These are phyloP conservation scores for Cordyceps javanica DNA, from an alignment of 2,329 filamentous ascomycete genomes.

Conservation along the genomic window DNA sequence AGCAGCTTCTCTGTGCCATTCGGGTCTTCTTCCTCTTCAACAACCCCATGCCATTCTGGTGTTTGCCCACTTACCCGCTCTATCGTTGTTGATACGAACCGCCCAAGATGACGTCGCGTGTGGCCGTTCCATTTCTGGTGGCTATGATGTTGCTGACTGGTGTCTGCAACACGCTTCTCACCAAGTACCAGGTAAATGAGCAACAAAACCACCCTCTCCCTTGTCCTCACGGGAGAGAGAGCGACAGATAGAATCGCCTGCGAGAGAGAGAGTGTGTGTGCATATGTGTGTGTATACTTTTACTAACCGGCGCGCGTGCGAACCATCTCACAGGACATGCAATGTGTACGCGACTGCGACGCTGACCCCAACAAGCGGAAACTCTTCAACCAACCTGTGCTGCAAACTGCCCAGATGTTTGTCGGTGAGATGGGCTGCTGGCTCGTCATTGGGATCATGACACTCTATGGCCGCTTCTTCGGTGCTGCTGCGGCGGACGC, in stretches of 20 bases:
- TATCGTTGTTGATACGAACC: neutral
- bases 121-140: constrained; percentile 76
- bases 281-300: neutral
- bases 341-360: constrained; percentile 90
- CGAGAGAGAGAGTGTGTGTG: neutral
- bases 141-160: constrained; percentile 95
- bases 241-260: too few species aligned
- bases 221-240: neutral
- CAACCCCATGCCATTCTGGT: neutral
- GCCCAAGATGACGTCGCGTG: constrained; percentile 60
- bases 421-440: constrained; percentile 94
- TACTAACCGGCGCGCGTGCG: neutral
- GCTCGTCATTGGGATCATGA: constrained; percentile 72
- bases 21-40: neutral
- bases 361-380: constrained; percentile 55
- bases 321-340: constrained; percentile 67
- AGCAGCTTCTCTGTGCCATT: neutral
- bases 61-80: neutral
- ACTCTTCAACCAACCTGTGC: constrained; percentile 88
- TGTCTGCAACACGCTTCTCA: constrained; percentile 93
- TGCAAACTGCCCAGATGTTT: constrained; percentile 98
- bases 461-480: constrained; percentile 56
- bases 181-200: constrained; percentile 79
- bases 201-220: constrained; percentile 17
- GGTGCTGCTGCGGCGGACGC: constrained; percentile 36